Evolutionary conservation across 2,329 filamentous ascomycete genomes (phyloP).

Genomic region (Ceratocystis papillata): DNA sequence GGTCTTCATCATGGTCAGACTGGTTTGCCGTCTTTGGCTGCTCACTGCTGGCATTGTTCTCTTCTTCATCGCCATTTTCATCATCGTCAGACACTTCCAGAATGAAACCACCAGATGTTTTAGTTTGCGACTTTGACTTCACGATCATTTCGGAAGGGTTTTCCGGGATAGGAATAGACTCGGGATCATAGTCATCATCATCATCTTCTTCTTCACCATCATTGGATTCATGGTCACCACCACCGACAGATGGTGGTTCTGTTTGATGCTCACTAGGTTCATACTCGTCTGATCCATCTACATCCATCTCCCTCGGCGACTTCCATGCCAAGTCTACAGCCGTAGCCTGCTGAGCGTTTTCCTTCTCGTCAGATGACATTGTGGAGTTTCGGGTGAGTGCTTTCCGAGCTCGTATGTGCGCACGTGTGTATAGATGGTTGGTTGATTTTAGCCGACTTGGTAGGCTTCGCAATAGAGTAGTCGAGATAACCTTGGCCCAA

Average conservation of each 20-base stretch:
- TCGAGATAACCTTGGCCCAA: constrained; percentile 2
- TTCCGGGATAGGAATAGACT: constrained; percentile 40
- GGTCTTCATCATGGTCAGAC: constrained; percentile 3
- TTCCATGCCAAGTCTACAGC: constrained; percentile 17
- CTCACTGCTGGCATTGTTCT: not conserved
- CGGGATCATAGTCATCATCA: constrained; percentile 48
- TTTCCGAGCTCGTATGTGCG: not conserved
- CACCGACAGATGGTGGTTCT: constrained; percentile 21
- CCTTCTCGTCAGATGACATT: constrained; percentile 20
- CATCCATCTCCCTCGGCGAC: constrained; percentile 18
- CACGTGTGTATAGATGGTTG: not conserved
- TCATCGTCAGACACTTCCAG: constrained; percentile 51
- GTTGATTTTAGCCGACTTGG: not conserved
- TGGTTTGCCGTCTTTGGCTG: not conserved
- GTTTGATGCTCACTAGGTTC: constrained; percentile 24
- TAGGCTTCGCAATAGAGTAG: not conserved
- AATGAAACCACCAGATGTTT: constrained; percentile 50
- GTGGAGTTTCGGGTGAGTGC: not conserved
- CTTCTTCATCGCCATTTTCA: constrained; percentile 33
- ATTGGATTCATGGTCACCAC: constrained; percentile 22
- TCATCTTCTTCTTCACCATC: constrained; percentile 35
- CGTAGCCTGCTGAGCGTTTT: constrained; percentile 10
- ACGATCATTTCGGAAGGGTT: constrained; percentile 32
- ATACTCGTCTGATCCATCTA: constrained; percentile 24
- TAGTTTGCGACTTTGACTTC: constrained; percentile 40